Conservation (phyloP, 345 rosid species). For the Erysimum cheiranthoides region DNA sequence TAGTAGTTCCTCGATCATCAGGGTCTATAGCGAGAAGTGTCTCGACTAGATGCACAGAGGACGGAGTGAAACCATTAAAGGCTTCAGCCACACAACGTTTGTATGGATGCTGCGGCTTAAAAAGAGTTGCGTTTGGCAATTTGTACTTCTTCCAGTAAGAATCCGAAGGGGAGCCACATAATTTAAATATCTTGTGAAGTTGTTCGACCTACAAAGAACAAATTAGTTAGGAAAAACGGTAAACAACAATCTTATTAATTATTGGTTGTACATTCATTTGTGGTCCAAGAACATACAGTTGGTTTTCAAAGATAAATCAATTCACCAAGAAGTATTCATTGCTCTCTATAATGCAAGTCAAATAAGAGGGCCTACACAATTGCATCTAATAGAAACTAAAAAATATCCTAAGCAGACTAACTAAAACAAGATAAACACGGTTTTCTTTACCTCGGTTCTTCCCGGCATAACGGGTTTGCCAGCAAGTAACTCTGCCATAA, state of each 20-base stretch:
- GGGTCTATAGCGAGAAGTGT: slow-evolving; percentile 84
- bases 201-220: slow-evolving; percentile 76
- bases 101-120: slow-evolving; percentile 80
- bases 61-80: slow-evolving; percentile 67
- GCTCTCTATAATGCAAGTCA: slow-evolving; percentile 8
- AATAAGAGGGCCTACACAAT: slow-evolving; percentile 19
- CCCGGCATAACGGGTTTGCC: slow-evolving; percentile 95
- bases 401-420: background rate
- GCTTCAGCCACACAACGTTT: slow-evolving; percentile 75
- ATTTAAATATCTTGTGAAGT: slow-evolving; percentile 85
- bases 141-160: slow-evolving; percentile 85
- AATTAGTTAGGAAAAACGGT: slow-evolving; percentile 8
- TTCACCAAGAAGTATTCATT: slow-evolving; percentile 23
- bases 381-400: slow-evolving; percentile 13
- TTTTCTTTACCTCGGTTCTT: slow-evolving; percentile 77
- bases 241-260: background rate
- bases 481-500: slow-evolving; percentile 84
- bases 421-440: background rate
- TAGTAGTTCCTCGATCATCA: slow-evolving; percentile 76
- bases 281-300: slow-evolving; percentile 25
- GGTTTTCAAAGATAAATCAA: slow-evolving; percentile 12
- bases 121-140: slow-evolving; percentile 81
- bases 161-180: slow-evolving; percentile 92
- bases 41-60: slow-evolving; percentile 67
- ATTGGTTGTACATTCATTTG: slow-evolving; percentile 10